phyloP scores from a whole-genome alignment of 192 early-diverging fungal genomes.

The Rhizophagus sp. region DNA sequence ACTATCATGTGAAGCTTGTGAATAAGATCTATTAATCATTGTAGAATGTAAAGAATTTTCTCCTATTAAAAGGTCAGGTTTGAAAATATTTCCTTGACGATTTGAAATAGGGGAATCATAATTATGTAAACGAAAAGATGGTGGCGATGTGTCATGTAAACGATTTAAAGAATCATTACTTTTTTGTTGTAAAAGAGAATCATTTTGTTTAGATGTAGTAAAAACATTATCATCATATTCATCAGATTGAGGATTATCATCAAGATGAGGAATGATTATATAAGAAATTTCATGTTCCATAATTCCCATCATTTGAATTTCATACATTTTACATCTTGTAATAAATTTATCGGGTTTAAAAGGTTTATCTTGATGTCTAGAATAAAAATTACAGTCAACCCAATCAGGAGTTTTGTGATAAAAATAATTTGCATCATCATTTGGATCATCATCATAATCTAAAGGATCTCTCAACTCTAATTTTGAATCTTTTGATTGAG shows the following conservation, averaged over 20 bases:
- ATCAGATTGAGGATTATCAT: constrained; percentile 35
- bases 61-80: not conserved
- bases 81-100: too few relatives aligned
- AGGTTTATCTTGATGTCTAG: constrained; percentile 46
- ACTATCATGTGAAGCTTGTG: not conserved
- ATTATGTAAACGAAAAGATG: not conserved
- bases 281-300: constrained; percentile 60
- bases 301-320: constrained; percentile 82
- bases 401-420: constrained; percentile 84
- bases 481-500: constrained; percentile 39
- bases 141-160: not conserved
- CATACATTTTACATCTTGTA: constrained; percentile 80
- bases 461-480: constrained; percentile 49
- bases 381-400: constrained; percentile 92
- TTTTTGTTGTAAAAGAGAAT: not conserved
- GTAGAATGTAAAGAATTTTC: not conserved
- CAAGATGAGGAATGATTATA: constrained; percentile 55
- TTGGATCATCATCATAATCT: constrained; percentile 49
- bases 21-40: constrained; percentile 7
- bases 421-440: constrained; percentile 34
- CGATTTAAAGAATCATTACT: not conserved
- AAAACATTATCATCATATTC: constrained; percentile 46
- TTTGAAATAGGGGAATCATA: not conserved
- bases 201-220: constrained; percentile 8
- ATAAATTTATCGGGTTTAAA: constrained; percentile 58